Base-by-base conservation (phyloP, 176 grass and related monocot genomes). In the Avena insularis region DNA sequence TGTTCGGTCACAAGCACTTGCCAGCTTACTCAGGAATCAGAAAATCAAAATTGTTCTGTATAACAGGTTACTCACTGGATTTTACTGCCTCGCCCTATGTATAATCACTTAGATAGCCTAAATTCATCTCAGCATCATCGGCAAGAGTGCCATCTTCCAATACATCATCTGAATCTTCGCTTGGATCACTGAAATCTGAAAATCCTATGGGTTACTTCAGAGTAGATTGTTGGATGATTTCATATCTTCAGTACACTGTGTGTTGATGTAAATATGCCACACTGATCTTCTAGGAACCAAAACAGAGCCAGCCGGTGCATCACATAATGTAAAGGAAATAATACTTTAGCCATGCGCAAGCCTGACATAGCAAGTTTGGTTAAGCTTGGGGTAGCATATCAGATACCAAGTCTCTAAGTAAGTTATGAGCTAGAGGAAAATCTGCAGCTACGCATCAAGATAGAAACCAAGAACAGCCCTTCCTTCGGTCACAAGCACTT, bases 81-180 rank as follows among this genome's bases (percentile, higher is more conserved):
- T 23, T 19, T 21, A 83, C 51, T 17, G 21, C 85, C 67, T 92
- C 86, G 70, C 57, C 85, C 76, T 68, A 58, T 62, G 53, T 87
- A 90, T 69, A 79, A 67, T 77, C 79, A 82, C 86, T 75, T 56
- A 90, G 51, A 79, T 85, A 62, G 12, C 75, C 84, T 57, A 83
- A 79, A 78, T 92, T 54, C 95, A 97, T 97, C 87, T 93, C 87
- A 71, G 85, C 66, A 82, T 86, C 87, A 79, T 93, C 91, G 14
- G 85, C 78, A 88, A 86, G 57, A 72, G 84, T n/a, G 8, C 29
- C 33, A 58, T 71, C 85, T 75, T 86, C 77, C 43, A 91, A 86
- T 12, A 25, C 71, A 76, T 59, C 75, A n/a, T 78, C 86, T 74
- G 78, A 59, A 77, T 91, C 64, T 66, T 83, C 89, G 79, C 78